Evolutionary conservation across 176 grass and related monocot genomes (phyloP).

Genomic region (Avena eriantha): DNA sequence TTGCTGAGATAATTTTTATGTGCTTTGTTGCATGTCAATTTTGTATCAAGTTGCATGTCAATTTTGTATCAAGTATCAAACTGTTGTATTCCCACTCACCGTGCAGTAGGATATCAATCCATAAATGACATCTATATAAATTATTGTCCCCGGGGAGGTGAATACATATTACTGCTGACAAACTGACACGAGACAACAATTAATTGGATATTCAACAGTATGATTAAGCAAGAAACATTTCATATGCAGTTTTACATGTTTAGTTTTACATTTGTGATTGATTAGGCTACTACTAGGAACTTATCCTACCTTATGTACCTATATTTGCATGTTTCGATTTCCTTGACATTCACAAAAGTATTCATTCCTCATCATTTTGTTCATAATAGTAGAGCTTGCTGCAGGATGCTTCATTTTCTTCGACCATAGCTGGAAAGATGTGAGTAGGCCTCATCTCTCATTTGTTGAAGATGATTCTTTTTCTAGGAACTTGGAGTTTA

Average conservation of each 20-base stretch:
- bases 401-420: slow-evolving; percentile 85
- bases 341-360: slow-evolving; percentile 71
- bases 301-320: slow-evolving; percentile 27
- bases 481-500: slow-evolving; percentile 13
- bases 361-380: slow-evolving; percentile 80
- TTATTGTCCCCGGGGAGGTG: background rate
- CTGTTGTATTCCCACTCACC: slow-evolving; percentile 19
- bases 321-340: slow-evolving; percentile 50
- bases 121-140: background rate
- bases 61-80: background rate
- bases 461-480: slow-evolving; percentile 30
- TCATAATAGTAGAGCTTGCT: slow-evolving; percentile 88
- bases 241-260: slow-evolving; percentile 14
- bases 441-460: slow-evolving; percentile 24
- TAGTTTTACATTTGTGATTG: background rate
- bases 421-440: slow-evolving; percentile 78
- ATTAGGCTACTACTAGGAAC: slow-evolving; percentile 9
- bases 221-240: slow-evolving; percentile 18
- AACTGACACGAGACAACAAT: background rate
- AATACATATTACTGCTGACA: background rate
- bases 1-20: background rate
- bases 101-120: background rate
- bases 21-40: slow-evolving; percentile 17
- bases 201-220: background rate
- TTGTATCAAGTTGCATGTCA: slow-evolving; percentile 13